Conservation (phyloP, 257 asterid genomes). For the Capsicum rhomboideum region DNA sequence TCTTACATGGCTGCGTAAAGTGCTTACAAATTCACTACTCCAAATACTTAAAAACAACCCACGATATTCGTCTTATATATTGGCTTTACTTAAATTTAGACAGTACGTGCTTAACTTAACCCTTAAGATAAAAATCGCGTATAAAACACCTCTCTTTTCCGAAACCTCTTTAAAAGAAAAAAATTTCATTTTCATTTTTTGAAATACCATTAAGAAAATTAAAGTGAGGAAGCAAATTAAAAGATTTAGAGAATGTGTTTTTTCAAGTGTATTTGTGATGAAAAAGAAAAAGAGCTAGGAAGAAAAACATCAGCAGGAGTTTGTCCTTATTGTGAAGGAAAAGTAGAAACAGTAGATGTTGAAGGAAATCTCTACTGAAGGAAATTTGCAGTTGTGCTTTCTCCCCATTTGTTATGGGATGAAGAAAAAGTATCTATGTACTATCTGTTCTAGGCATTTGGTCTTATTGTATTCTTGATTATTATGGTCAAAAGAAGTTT, state of each 20-base stretch:
- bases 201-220: neutral
- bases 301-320: conserved; percentile 34
- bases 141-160: neutral
- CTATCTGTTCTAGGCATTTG: neutral
- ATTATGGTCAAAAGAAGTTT: too few species aligned
- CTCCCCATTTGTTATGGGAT: neutral
- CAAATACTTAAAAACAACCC: neutral
- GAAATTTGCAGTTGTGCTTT: neutral
- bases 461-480: neutral
- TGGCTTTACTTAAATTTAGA: neutral
- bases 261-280: conserved; percentile 19
- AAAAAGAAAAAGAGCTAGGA: conserved; percentile 34
- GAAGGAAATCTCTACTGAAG: neutral
- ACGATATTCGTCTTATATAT: neutral
- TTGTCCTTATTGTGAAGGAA: conserved; percentile 52
- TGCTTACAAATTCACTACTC: neutral
- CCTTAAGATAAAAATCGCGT: neutral
- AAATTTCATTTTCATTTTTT: neutral
- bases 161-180: neutral
- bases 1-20: too few species aligned
- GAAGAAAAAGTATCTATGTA: neutral
- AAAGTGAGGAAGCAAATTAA: neutral
- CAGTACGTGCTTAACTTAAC: neutral
- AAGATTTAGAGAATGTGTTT: conserved; percentile 17
- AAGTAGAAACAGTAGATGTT: conserved; percentile 40